Evolutionary conservation across 2,329 filamentous ascomycete species (phyloP), one percentile per base, ranked within the genome.

Genomic region (Hymenoscyphus fructigenus): DNA sequence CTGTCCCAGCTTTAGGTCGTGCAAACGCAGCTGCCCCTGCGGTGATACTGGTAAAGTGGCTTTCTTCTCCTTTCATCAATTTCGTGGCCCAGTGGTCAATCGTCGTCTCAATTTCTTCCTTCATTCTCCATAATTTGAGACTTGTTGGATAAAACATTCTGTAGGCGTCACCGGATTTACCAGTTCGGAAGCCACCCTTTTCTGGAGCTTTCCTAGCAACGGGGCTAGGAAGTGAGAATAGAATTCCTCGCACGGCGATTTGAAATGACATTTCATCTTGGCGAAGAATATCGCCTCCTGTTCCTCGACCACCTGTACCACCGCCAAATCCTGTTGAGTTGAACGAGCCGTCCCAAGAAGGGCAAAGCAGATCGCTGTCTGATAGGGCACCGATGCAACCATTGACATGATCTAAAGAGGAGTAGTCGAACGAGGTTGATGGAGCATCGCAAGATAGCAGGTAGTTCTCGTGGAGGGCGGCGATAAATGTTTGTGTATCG

Each of bases 191-290:
- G 1, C 73, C 74, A 7, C 56, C 62, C 5, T 68, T 68, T 67
- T 73, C 79, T 71, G 74, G 77, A 72, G 73, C 73, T 82, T 82
- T 83, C n/a, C 88, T 84, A 75, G 91, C 94, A 10, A 99, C 95
- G 0, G 94, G 94, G 71, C 86, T 86, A 1, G 95, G 95, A 1
- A 99, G 83, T 10, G 88, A 89, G 75, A 96, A 96, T 0, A 97
- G 78, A 59, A 98, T 79, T 0, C 95, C 95, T 14, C 93, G 87
- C 0, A 96, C 91, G 4, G 93, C 93, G 20, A 94, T 88, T 69
- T 99, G 92, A 69, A 97, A 98, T 28, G 91, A 89, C 75, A 99
- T 93, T 74, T 99, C 95, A 68, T 97, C 93, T 77, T 98, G 94
- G 6, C 93, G 88, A 10, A 98, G 79, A 15, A 89, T 83, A 66